Base-by-base conservation (phyloP, 1,284 basidiomycete genomes). In the Rhodotorula sp. region DNA sequence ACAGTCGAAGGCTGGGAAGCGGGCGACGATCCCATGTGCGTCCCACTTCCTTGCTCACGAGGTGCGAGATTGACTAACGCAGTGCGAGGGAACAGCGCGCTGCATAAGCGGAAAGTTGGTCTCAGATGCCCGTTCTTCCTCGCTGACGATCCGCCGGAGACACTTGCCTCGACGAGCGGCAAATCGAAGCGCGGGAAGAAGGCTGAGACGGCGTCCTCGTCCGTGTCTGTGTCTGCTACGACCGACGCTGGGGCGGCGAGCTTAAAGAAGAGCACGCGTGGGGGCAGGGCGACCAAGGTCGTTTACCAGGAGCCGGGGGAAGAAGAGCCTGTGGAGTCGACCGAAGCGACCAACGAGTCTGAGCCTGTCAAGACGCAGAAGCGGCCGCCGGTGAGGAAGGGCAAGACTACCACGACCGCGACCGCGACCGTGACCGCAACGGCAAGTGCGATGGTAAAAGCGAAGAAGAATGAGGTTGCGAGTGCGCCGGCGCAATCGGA, bases 41-140 rank as follows among this genome's bases (percentile, higher is more conserved):
- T 59, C 17, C 48, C 20, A 17, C 39, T 4, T 32, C 29, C 29
- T 20, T 57, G 17, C 48, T 44, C 47, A 5, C 39, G 24, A n/a
- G 3, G 19, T 2, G 11, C n/a, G 10, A 20, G 22, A 30, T 6
- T 15, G 22, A 6, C 30, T 17, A 15, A 11, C 13, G 2, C 2
- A 7, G 19, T 19, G 5, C 29, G 34, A 7, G 10, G 6, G 59
- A 24, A 17, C 62, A 74, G 72, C 32, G 67, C 61, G 0, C 53
- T 62, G 1, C 72, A 74, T 63, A 51, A 67, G 22, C 67, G 67
- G 27, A 72, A 74, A 30, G 29, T 65, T 27, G 72, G 72, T 20
- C 59, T 68, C 54, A 55, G 63, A 10, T 74, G 72, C 44, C 72
- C 72, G 0, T 74, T 74, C 62, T 74, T 74, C 62, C 58, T 71